Percentiles rank a stretch among this genome's conserved stretches.
Evolutionary conservation across 2,329 filamentous ascomycete genomes (phyloP).

Genomic region (Aspergillus neoniger): DNA sequence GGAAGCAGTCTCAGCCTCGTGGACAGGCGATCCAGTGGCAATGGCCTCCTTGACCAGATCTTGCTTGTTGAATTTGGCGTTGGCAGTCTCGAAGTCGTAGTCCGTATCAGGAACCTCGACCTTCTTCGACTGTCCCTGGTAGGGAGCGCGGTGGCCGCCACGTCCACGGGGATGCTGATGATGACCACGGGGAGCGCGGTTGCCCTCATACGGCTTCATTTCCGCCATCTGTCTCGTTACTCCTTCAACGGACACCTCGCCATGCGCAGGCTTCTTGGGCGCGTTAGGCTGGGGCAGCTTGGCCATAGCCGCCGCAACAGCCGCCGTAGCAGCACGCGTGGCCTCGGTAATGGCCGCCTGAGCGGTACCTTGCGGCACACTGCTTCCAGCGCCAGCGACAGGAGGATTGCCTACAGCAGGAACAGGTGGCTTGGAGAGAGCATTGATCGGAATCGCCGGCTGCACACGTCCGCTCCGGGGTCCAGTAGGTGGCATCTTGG

Average conservation of each 20-base stretch:
- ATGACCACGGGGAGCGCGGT: conserved; percentile 41
- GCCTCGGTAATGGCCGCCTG: conserved; percentile 49
- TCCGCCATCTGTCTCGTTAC: conserved; percentile 50
- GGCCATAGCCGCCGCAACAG: conserved; percentile 55
- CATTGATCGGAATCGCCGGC: conserved; percentile 50
- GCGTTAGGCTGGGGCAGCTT: conserved; percentile 47
- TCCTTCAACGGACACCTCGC: conserved; percentile 41
- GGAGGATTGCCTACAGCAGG: conserved; percentile 33
- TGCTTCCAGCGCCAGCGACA: conserved; percentile 27
- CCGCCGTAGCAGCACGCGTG: conserved; percentile 51
- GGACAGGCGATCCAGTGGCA: conserved; percentile 70
- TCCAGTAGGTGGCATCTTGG: conserved; percentile 30
- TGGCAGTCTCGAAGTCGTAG: conserved; percentile 85
- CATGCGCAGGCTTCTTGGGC: conserved; percentile 36
- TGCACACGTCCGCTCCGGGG: conserved; percentile 47
- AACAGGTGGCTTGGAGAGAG: conserved; percentile 37
- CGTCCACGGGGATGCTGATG: conserved; percentile 50
- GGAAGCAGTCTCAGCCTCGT: conserved; percentile 52
- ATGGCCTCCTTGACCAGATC: conserved; percentile 87
- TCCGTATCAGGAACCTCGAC: conserved; percentile 88
- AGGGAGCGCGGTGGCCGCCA: conserved; percentile 47
- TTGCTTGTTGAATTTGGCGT: conserved; percentile 87
- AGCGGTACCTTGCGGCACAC: conserved; percentile 32
- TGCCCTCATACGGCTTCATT: conserved; percentile 45
- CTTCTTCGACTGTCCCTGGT: conserved; percentile 58